These are phyloP conservation scores for Arabidopsis arenosa DNA, from an alignment of 345 rosid genomes.

Conservation along the genomic window DNA sequence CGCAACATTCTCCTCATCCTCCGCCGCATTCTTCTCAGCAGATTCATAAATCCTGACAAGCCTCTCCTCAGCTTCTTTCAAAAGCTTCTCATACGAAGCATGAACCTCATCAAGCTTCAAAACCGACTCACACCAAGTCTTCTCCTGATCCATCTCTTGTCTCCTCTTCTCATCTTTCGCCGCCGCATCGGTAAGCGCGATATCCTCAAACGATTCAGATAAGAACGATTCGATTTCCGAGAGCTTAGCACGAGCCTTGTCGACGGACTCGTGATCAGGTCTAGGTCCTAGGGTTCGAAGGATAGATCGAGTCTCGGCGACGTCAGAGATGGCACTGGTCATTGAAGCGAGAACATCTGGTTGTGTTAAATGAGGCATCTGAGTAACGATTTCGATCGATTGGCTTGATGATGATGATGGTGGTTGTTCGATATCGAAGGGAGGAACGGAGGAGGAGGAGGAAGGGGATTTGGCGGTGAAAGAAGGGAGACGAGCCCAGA, in stretches of 20 bases:
- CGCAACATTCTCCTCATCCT: slow-evolving; percentile 18
- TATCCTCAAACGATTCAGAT: slow-evolving; percentile 70
- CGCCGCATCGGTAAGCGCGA: slow-evolving; percentile 59
- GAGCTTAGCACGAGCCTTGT: slow-evolving; percentile 66
- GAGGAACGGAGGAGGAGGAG: slow-evolving; percentile 34
- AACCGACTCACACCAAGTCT: slow-evolving; percentile 51
- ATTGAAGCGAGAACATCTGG: slow-evolving; percentile 75
- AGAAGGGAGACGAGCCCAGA: slow-evolving; percentile 76
- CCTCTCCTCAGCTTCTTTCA: slow-evolving; percentile 79
- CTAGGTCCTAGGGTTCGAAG: slow-evolving; percentile 86
- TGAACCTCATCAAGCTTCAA: slow-evolving; percentile 88
- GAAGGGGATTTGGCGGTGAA: slow-evolving; percentile 54
- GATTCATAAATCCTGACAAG: slow-evolving; percentile 68
- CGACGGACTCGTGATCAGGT: slow-evolving; percentile 91
- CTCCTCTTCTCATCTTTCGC: slow-evolving; percentile 63
- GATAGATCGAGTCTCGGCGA: slow-evolving; percentile 79
- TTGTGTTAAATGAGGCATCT: slow-evolving; percentile 67
- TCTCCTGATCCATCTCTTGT: slow-evolving; percentile 65
- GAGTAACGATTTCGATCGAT: slow-evolving; percentile 48
- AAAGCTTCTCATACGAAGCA: slow-evolving; percentile 68
- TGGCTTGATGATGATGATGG: slow-evolving; percentile 15
- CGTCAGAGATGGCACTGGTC: slow-evolving; percentile 75
- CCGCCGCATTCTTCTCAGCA: slow-evolving; percentile 46
- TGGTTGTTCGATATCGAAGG: slow-evolving; percentile 49
- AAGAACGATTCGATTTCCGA: slow-evolving; percentile 59